A percentile compares a stretch with the other conserved stretches of the same genome.
phyloP scores from a whole-genome alignment of 768 basidiomycete genomes.

The Trametes sanguinea region DNA sequence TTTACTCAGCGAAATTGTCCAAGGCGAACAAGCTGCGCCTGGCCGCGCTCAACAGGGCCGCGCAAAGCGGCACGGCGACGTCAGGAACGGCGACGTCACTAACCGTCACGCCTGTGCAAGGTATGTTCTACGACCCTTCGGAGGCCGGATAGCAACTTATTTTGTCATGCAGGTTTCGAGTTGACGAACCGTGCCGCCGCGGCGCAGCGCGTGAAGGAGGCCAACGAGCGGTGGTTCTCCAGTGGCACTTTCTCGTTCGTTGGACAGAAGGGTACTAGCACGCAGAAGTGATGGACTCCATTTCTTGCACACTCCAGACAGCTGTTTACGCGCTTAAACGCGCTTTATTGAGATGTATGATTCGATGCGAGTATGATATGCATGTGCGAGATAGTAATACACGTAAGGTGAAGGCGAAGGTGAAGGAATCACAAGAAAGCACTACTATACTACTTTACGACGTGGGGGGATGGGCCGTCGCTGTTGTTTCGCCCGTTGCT shows the following conservation, averaged over 20 bases:
- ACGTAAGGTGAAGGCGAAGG: not conserved
- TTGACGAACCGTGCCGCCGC: slow-evolving; percentile 89
- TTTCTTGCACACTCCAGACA: not conserved
- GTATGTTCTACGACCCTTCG: slow-evolving; percentile 39
- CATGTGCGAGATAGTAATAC: slow-evolving; percentile 21
- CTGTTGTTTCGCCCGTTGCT: slow-evolving; percentile 53
- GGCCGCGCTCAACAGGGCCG: slow-evolving; percentile 77
- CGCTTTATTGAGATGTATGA: not conserved
- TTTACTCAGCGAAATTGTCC: slow-evolving; percentile 81
- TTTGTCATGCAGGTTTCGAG: slow-evolving; percentile 69
- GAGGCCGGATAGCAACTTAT: slow-evolving; percentile 6
- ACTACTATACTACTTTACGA: slow-evolving; percentile 3
- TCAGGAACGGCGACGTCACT: slow-evolving; percentile 91
- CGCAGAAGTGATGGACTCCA: slow-evolving; percentile 3
- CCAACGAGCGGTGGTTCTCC: slow-evolving; percentile 97
- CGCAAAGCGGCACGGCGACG: slow-evolving; percentile 51
- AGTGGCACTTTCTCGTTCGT: slow-evolving; percentile 81
- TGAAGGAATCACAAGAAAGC: not conserved
- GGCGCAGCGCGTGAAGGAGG: slow-evolving; percentile 88
- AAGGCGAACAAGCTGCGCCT: slow-evolving; percentile 92
- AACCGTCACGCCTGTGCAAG: slow-evolving; percentile 95
- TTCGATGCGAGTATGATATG: slow-evolving; percentile 20
- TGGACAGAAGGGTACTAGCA: slow-evolving; percentile 50
- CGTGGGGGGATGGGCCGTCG: slow-evolving; percentile 39
- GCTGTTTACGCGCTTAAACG: not conserved